Conservation (phyloP, 2,329 filamentous ascomycete species). For the Anisogramma anomala region DNA sequence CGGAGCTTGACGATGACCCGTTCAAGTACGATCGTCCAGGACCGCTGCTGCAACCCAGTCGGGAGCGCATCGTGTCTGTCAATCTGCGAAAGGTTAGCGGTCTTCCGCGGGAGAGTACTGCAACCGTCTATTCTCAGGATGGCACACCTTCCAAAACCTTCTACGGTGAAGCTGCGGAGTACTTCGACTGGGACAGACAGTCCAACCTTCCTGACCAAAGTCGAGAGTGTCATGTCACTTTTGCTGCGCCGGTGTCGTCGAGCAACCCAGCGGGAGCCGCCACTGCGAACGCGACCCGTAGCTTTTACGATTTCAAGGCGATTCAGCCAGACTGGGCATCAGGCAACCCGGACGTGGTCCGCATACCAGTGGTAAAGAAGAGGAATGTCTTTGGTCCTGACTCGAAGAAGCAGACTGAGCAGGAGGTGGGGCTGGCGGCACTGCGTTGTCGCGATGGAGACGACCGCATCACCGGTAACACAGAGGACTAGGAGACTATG, state of each 20-base stretch:
- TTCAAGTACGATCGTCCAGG: conserved; percentile 34
- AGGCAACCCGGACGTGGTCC: conserved; percentile 7
- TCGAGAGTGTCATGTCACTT: not conserved
- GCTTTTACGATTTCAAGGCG: conserved; percentile 10
- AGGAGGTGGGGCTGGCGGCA: not conserved
- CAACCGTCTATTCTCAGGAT: conserved; percentile 17
- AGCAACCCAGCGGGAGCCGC: not conserved
- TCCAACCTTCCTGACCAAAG: not conserved
- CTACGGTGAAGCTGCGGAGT: not conserved
- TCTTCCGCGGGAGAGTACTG: conserved; percentile 18
- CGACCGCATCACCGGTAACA: conserved; percentile 8
- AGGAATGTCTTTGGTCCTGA: not conserved
- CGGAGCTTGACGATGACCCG: conserved; percentile 29
- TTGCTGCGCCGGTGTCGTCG: not conserved
- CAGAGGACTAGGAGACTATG: conserved; percentile 12
- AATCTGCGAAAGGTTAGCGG: conserved; percentile 25
- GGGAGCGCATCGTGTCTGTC: conserved; percentile 33
- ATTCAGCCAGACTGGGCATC: conserved; percentile 9
- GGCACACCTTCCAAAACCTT: conserved; percentile 2
- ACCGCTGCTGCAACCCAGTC: conserved; percentile 28
- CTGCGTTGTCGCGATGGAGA: not conserved
- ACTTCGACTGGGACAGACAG: not conserved
- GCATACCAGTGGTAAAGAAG: conserved; percentile 6
- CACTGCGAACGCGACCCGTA: not conserved
- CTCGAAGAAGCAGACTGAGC: not conserved